These are phyloP conservation scores for Cutaneotrichosporon dermatis DNA, from an alignment of 1,284 basidiomycete species.

Conservation along the genomic window DNA sequence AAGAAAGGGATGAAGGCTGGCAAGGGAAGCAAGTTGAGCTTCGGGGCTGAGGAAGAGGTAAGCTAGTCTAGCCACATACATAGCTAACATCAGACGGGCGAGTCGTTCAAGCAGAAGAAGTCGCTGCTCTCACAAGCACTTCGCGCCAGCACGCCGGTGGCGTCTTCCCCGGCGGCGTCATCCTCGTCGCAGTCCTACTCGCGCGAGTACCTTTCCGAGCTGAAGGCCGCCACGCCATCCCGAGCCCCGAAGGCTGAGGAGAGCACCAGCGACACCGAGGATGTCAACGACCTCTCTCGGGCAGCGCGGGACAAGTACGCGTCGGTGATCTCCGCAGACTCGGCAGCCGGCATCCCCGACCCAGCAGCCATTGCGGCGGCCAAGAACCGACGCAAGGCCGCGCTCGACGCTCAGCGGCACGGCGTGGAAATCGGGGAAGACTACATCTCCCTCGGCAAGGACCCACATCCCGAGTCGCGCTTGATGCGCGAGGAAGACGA, in stretches of 20 bases:
- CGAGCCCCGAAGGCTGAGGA: constrained; percentile 53
- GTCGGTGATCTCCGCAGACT: constrained; percentile 43
- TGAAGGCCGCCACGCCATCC: constrained; percentile 73
- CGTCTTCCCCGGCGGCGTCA: constrained; percentile 37
- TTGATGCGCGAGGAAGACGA: constrained; percentile 89
- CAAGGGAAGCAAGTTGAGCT: constrained; percentile 59
- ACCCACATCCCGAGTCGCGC: constrained; percentile 81
- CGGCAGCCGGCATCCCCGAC: constrained; percentile 62
- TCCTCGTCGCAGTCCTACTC: constrained; percentile 57
- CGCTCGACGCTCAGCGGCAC: constrained; percentile 51
- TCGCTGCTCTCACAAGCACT: constrained; percentile 46
- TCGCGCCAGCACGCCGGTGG: constrained; percentile 22
- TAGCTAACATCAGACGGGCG: constrained; percentile 15
- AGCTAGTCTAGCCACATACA: too few species aligned
- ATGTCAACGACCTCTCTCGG: constrained; percentile 5
- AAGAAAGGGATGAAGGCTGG: constrained; percentile 22
- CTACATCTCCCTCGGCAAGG: constrained; percentile 66
- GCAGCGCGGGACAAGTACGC: constrained; percentile 44
- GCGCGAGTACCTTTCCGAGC: constrained; percentile 68
- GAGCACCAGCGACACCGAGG: constrained; percentile 21
- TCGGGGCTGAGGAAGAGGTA: constrained; percentile 66
- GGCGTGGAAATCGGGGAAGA: constrained; percentile 57
- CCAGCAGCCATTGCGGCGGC: constrained; percentile 71
- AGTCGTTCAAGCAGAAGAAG: constrained; percentile 45
- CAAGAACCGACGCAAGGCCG: constrained; percentile 69